phyloP scores from a whole-genome alignment of 768 basidiomycete genomes.

The Termitomyces sp. region DNA sequence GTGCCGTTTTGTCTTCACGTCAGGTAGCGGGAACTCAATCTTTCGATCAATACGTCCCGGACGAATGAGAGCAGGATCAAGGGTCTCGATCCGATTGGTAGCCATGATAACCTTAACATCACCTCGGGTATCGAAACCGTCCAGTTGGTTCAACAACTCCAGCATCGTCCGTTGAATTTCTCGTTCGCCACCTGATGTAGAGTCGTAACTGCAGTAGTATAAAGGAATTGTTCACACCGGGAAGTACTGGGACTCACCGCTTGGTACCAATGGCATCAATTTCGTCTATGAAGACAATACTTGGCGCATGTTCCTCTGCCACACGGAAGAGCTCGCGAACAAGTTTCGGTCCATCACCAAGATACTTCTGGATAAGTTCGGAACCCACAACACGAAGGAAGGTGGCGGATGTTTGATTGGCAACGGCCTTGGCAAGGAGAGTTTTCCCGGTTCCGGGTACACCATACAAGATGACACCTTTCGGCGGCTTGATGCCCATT shows the following conservation, averaged over 20 bases:
- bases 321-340: slow-evolving; percentile 96
- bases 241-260: slow-evolving; percentile 48
- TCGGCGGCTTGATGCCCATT: slow-evolving; percentile 99
- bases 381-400: slow-evolving; percentile 97
- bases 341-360: slow-evolving; percentile 97
- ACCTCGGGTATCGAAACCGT: slow-evolving; percentile 99
- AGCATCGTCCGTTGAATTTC: slow-evolving; percentile 99
- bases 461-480: slow-evolving; percentile 98
- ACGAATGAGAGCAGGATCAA: slow-evolving; percentile 96
- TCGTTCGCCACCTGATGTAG: slow-evolving; percentile 96
- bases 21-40: slow-evolving; percentile 96
- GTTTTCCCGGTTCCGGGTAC: slow-evolving; percentile 99
- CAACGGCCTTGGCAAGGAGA: slow-evolving; percentile 93
- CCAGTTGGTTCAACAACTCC: slow-evolving; percentile 95
- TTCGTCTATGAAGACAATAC: slow-evolving; percentile 99
- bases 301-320: slow-evolving; percentile 96
- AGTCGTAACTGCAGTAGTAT: slow-evolving; percentile 70
- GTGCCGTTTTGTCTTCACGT: slow-evolving; percentile 97
- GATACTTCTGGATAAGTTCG: slow-evolving; percentile 98
- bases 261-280: slow-evolving; percentile 99
- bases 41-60: slow-evolving; percentile 98
- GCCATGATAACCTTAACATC: slow-evolving; percentile 99
- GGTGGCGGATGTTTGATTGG: slow-evolving; percentile 96
- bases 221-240: neutral
- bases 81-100: slow-evolving; percentile 94